Base-by-base conservation (phyloP, 192 early-diverging fungal species). In the Linnemannia hyalina region DNA sequence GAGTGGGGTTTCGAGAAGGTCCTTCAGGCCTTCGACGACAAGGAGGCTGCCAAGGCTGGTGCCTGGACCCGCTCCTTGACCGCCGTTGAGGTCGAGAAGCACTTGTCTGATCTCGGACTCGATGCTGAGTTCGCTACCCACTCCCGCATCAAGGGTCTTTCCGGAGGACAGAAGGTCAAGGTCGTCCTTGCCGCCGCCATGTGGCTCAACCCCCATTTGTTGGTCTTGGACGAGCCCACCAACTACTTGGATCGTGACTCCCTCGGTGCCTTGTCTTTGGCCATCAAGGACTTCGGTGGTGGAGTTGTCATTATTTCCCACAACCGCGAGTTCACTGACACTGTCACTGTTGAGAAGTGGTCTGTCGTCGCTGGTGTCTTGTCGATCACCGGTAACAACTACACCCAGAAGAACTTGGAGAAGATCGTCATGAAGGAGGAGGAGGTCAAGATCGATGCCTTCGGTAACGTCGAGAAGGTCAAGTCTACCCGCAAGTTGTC, bases 141-240 rank as follows among this genome's bases (percentile, higher is more conserved):
- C 91, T 92, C 89, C 87, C 88, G 89, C 74, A 95, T 96, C 81
- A 77, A 89, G 70, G 94, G 93, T 75, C 88, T 96, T 41, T 93
- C 93, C 73, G 95, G 94, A 88, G 95, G 95, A 76, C 95, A 96
- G 87, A 96, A 96, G 89, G 96, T 97, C 88, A 96, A 96, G 89
- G 93, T 97, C 52, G 96, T 97, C 46, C 91, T 97, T 85, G 95
- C 92, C 69, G 95, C 94, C 79, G 95, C 96, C 69, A 92, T 97
- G 91, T 96, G 96, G 95, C 94, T 95, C 86, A 92, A 94, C 85
- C 97, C 97, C 71, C 97, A 98, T 88, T 95, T 97, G 83, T 93
- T 98, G 83, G 93, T 98, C 77, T 91, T 98, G 75, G 97, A 98
- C 88, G 96, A 96, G 90, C 96, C 96, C 74, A 97, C 94, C 70